phyloP scores from a whole-genome alignment of 768 basidiomycete genomes.

The Candolleomyces efflorescens region DNA sequence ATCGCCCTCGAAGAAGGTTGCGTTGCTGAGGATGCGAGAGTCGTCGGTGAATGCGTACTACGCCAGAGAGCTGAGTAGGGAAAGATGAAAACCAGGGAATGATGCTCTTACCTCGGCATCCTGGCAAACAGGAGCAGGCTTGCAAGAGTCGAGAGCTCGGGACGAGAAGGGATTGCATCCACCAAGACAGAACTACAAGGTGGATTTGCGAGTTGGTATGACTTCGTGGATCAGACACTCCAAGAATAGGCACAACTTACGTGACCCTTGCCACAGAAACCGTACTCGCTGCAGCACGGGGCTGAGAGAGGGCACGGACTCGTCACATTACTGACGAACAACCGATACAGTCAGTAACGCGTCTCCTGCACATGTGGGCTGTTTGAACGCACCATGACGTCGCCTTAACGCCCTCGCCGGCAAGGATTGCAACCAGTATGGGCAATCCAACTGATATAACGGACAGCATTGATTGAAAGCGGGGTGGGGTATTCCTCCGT shows the following conservation, averaged over 20 bases:
- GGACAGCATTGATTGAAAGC: neutral
- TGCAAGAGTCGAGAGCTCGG: conserved; percentile 58
- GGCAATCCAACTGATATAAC: conserved; percentile 6
- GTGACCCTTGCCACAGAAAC: conserved; percentile 44
- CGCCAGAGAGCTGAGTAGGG: neutral
- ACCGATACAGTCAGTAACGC: too few relatives aligned
- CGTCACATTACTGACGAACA: conserved; percentile 34
- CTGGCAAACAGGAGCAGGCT: conserved; percentile 68
- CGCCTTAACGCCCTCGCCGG: conserved; percentile 5
- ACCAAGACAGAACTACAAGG: conserved; percentile 66
- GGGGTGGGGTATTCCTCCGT: too few relatives aligned
- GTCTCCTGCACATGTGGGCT: too few relatives aligned
- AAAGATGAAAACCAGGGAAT: conserved; percentile 16
- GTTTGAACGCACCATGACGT: conserved; percentile 5
- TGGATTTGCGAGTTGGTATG: neutral
- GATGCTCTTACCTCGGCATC: conserved; percentile 40
- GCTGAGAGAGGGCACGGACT: conserved; percentile 38
- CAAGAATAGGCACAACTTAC: conserved; percentile 26
- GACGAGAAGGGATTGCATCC: conserved; percentile 85
- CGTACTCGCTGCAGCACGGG: conserved; percentile 56
- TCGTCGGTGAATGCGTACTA: conserved; percentile 64
- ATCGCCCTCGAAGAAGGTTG: conserved; percentile 70
- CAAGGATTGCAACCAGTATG: conserved; percentile 2
- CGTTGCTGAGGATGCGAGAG: conserved; percentile 62
- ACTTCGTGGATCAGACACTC: neutral